phyloP scores from a whole-genome alignment of 129 eudicot genomes.

The Lonicera japonica region DNA sequence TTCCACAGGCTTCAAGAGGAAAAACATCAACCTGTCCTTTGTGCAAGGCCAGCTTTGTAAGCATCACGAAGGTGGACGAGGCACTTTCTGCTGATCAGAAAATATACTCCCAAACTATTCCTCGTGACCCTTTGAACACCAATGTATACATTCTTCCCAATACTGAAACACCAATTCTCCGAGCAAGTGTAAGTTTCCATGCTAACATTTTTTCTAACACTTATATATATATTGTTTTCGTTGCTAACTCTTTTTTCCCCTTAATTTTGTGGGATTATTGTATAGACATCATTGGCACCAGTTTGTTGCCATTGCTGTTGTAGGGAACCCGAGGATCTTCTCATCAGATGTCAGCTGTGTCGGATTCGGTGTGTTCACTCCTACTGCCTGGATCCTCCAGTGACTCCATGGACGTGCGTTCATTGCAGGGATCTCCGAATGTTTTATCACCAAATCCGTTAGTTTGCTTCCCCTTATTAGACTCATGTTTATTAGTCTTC shows the following conservation, averaged over 20 bases:
- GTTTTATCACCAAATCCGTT: constrained; percentile 28
- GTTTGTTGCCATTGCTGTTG: constrained; percentile 55
- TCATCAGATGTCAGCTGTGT: constrained; percentile 54
- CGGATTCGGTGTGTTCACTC: constrained; percentile 58
- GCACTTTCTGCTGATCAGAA: constrained; percentile 65
- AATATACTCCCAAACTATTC: constrained; percentile 81
- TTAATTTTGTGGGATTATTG: neutral
- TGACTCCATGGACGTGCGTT: constrained; percentile 73
- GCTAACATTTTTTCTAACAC: neutral
- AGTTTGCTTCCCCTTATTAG: constrained; percentile 5
- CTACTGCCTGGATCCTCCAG: constrained; percentile 81
- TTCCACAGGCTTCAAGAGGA: constrained; percentile 49
- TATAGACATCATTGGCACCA: constrained; percentile 32
- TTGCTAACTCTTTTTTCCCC: neutral
- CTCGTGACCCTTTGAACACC: constrained; percentile 30
- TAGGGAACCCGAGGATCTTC: constrained; percentile 72
- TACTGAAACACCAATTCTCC: constrained; percentile 19
- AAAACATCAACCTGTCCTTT: constrained; percentile 79
- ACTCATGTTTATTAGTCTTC: neutral
- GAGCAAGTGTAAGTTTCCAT: constrained; percentile 25
- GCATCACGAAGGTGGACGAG: constrained; percentile 76
- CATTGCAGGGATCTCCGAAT: constrained; percentile 70
- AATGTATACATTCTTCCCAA: constrained; percentile 62
- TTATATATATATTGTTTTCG: neutral
- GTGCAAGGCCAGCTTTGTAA: constrained; percentile 70